phyloP scores from a whole-genome alignment of 2,329 filamentous ascomycete species.

The Aureobasidium sp. region DNA sequence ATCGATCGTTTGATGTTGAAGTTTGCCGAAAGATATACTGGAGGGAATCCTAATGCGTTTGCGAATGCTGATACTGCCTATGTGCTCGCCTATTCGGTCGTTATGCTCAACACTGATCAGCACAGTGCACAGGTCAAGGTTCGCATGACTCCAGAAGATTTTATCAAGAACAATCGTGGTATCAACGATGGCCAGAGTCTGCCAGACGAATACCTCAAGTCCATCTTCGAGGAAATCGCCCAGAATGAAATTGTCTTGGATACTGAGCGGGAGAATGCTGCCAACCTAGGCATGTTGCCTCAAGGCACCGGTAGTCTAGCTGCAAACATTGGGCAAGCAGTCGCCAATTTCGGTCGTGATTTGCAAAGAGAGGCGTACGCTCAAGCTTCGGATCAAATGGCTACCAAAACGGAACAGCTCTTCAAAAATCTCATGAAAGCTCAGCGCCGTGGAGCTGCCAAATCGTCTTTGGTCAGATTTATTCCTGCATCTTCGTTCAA shows the following conservation, averaged over 20 bases:
- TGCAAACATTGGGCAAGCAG: conserved; percentile 75
- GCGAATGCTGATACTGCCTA: conserved; percentile 98
- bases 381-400: conserved; percentile 93
- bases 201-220: conserved; percentile 81
- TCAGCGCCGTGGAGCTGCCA: conserved; percentile 68
- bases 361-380: conserved; percentile 87
- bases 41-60: conserved; percentile 92
- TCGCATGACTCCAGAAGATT: conserved; percentile 93
- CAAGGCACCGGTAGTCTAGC: conserved; percentile 63
- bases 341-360: conserved; percentile 87
- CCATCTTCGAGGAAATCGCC: conserved; percentile 88
- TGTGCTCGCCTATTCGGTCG: conserved; percentile 91
- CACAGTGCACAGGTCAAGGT: conserved; percentile 82
- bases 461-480: conserved; percentile 62
- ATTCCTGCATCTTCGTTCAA: conserved; percentile 90
- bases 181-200: conserved; percentile 96
- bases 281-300: conserved; percentile 60
- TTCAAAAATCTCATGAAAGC: conserved; percentile 91
- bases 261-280: conserved; percentile 84
- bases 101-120: conserved; percentile 91
- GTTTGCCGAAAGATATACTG: conserved; percentile 92
- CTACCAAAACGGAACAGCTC: conserved; percentile 69
- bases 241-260: conserved; percentile 89
- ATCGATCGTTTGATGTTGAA: conserved; percentile 99
- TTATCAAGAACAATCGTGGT: conserved; percentile 97